Conservation (phyloP, 495 filamentous ascomycete species). For the Talaromyces trachyspermus region DNA sequence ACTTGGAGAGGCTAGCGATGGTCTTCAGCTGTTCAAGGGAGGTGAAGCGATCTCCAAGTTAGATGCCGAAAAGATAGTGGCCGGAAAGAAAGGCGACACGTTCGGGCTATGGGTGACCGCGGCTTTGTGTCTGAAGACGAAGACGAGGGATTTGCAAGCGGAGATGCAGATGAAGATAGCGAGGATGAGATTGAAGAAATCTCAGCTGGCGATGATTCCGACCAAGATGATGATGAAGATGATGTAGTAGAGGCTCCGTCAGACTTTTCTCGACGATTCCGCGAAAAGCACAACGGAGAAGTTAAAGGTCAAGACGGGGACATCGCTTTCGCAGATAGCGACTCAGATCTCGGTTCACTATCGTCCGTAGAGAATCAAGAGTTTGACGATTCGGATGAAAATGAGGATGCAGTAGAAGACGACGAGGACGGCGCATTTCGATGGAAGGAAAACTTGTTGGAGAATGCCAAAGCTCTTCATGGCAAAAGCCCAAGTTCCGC, state of each 20-base stretch:
- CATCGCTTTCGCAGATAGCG: conserved; percentile 87
- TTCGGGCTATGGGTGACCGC: conserved; percentile 52
- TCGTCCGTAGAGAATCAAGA: conserved; percentile 60
- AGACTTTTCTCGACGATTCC: conserved; percentile 35
- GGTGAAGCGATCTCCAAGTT: conserved; percentile 61
- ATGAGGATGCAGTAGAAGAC: conserved; percentile 43
- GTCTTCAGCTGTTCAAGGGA: conserved; percentile 73
- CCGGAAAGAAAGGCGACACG: conserved; percentile 61
- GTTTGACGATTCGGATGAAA: conserved; percentile 51
- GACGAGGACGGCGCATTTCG: conserved; percentile 56
- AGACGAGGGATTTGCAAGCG: conserved; percentile 56
- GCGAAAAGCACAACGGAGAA: conserved; percentile 36
- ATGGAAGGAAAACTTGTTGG: conserved; percentile 84
- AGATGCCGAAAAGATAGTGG: conserved; percentile 54
- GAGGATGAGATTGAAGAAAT: conserved; percentile 43
- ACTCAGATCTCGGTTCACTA: conserved; percentile 89
- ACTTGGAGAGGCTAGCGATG: conserved; percentile 73
- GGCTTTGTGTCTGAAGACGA: conserved; percentile 45
- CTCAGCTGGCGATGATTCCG: conserved; percentile 20
- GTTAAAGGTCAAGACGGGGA: conserved; percentile 47
- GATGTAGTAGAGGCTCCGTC: conserved; percentile 36
- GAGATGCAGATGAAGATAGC: conserved; percentile 50
- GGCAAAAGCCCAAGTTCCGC: conserved; percentile 58
- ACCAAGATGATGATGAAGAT: conserved; percentile 29
- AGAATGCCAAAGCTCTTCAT: conserved; percentile 67